Evolutionary conservation across 2,329 filamentous ascomycete genomes (phyloP).

Genomic region (Neophaeococcomyces mojaviensis): DNA sequence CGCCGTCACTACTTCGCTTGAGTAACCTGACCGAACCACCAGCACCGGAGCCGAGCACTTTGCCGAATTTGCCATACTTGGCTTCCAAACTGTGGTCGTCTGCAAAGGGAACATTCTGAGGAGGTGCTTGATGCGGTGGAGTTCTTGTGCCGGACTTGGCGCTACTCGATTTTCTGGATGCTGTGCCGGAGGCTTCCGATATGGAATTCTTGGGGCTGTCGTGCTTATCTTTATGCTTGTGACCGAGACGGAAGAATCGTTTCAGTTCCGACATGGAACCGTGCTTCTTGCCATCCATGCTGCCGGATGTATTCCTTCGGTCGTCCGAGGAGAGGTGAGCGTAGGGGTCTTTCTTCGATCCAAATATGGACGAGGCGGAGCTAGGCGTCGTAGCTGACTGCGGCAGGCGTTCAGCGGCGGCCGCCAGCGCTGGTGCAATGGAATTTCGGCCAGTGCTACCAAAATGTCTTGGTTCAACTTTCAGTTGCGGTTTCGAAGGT

Average conservation of each 20-base stretch:
- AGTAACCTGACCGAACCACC: constrained; percentile 90
- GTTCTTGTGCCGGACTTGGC: constrained; percentile 47
- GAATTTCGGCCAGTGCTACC: constrained; percentile 22
- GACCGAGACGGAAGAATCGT: constrained; percentile 84
- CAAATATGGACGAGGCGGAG: constrained; percentile 46
- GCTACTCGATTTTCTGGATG: constrained; percentile 51
- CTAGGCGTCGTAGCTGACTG: constrained; percentile 40
- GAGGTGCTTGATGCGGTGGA: constrained; percentile 45
- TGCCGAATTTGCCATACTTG: constrained; percentile 93
- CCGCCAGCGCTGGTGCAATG: constrained; percentile 22
- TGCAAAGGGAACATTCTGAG: constrained; percentile 66
- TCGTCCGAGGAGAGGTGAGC: constrained; percentile 40
- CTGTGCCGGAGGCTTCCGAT: constrained; percentile 16
- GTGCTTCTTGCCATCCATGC: constrained; percentile 45
- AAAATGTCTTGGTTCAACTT: constrained; percentile 17
- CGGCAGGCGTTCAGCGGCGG: constrained; percentile 31
- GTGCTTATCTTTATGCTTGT: constrained; percentile 49
- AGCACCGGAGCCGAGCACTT: constrained; percentile 85
- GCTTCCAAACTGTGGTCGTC: constrained; percentile 86
- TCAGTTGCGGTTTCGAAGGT: constrained; percentile 27
- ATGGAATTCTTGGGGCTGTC: constrained; percentile 49
- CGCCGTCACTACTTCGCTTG: constrained; percentile 85
- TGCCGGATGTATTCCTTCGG: constrained; percentile 23
- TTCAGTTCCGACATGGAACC: constrained; percentile 92
- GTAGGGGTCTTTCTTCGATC: constrained; percentile 44